Conservation (phyloP, 352 stramenopile genomes). For the Pythium chondricola region DNA sequence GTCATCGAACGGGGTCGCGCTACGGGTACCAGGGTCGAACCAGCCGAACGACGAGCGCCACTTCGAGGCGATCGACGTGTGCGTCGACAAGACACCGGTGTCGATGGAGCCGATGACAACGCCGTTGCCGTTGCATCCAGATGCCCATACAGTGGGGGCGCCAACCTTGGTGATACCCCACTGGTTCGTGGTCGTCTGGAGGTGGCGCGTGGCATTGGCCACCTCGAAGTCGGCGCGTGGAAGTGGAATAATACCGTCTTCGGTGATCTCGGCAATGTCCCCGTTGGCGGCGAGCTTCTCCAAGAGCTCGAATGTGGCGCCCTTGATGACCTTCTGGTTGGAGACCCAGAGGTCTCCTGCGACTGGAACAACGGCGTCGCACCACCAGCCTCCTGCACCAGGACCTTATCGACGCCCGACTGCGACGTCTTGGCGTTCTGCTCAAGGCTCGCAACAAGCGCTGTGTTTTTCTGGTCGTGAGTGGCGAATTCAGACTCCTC, state of each 20-base stretch:
- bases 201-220: neutral
- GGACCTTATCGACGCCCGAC: neutral
- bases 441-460: conserved; percentile 5
- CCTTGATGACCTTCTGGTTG: conserved; percentile 23
- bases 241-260: conserved; percentile 6
- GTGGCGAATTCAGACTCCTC: conserved; percentile 12
- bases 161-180: conserved; percentile 27
- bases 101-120: conserved; percentile 29
- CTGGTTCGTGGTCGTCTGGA: conserved; percentile 1
- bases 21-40: conserved; percentile 24
- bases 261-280: conserved; percentile 13
- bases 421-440: conserved; percentile 3
- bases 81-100: conserved; percentile 21
- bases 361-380: conserved; percentile 15
- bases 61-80: conserved; percentile 21
- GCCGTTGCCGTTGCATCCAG: conserved; percentile 18
- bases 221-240: conserved; percentile 10
- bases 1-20: conserved; percentile 13
- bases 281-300: conserved; percentile 14
- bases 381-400: conserved; percentile 10
- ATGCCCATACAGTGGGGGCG: conserved; percentile 22
- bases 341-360: conserved; percentile 21
- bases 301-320: conserved; percentile 17
- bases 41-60: conserved; percentile 23
- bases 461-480: conserved; percentile 10